Evolutionary conservation across 2,329 filamentous ascomycete species (phyloP).

Genomic region (Phyllosticta citribraziliensis): DNA sequence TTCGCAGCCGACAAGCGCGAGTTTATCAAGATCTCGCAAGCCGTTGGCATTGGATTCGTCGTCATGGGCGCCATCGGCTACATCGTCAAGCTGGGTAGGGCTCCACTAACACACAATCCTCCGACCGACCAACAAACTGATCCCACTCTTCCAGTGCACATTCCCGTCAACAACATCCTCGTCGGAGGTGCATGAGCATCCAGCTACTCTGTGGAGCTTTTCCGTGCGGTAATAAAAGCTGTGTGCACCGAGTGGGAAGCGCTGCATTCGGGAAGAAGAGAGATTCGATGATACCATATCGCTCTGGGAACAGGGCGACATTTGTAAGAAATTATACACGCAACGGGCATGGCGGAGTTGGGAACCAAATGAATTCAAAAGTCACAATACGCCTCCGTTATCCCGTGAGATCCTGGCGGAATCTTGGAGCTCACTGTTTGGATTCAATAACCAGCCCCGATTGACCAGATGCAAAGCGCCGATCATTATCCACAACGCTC

Average conservation of each 20-base stretch:
- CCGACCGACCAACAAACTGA: neutral
- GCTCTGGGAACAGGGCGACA: neutral
- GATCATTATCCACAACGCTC: neutral
- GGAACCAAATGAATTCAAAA: slow-evolving; percentile 8
- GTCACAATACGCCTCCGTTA: neutral
- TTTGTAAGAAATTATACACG: slow-evolving; percentile 7
- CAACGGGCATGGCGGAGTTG: slow-evolving; percentile 8
- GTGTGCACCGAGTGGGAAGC: neutral
- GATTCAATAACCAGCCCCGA: neutral
- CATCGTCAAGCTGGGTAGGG: slow-evolving; percentile 40
- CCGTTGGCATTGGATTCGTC: slow-evolving; percentile 43
- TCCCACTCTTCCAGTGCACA: slow-evolving; percentile 33
- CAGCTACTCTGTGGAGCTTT: neutral
- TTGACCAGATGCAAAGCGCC: neutral
- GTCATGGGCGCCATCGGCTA: slow-evolving; percentile 46
- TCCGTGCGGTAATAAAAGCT: neutral
- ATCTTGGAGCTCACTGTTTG: neutral
- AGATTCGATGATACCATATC: slow-evolving; percentile 4
- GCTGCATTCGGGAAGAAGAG: neutral
- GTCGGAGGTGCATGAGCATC: slow-evolving; percentile 30
- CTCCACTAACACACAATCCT: neutral
- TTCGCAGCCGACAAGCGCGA: slow-evolving; percentile 23
- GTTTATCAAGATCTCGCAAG: slow-evolving; percentile 20
- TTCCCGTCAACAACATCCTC: slow-evolving; percentile 45
- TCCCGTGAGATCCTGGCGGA: neutral